Evolutionary conservation across 2,329 filamentous ascomycete genomes (phyloP).

Genomic region (Beauveria varroae): DNA sequence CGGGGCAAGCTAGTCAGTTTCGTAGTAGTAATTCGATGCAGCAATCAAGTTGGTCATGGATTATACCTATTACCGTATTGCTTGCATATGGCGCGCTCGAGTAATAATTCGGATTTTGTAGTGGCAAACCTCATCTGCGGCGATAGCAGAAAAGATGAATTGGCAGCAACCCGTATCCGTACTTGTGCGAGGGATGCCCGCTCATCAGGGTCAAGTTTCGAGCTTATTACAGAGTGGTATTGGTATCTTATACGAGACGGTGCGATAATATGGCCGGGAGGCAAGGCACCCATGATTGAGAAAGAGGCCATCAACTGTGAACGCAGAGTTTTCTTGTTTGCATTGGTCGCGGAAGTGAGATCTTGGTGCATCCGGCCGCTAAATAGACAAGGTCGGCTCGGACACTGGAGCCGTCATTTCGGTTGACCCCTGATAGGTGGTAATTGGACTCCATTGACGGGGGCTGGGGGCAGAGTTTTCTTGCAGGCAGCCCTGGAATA

Average conservation of each 20-base stretch:
- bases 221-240: not conserved
- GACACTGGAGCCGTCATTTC: constrained; percentile 9
- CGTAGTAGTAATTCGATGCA: not conserved
- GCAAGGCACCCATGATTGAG: not conserved
- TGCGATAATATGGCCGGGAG: not conserved
- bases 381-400: constrained; percentile 3
- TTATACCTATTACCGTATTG: not conserved
- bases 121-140: not conserved
- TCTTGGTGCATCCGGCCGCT: not conserved
- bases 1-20: not conserved
- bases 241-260: not conserved
- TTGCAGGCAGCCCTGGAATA: not conserved
- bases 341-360: not conserved
- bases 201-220: not conserved
- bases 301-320: not conserved
- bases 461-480: constrained; percentile 11
- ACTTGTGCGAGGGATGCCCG: not conserved
- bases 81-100: not conserved
- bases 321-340: constrained; percentile 5
- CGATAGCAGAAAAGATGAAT: not conserved
- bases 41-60: not conserved
- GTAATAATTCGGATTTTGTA: not conserved
- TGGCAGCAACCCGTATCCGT: no score
- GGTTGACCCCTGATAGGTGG: constrained; percentile 6
- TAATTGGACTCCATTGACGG: constrained; percentile 9